Evolutionary conservation across 768 basidiomycete genomes (phyloP), one percentile per base, ranked within the genome.

Genomic region (Termitomyces sp.): DNA sequence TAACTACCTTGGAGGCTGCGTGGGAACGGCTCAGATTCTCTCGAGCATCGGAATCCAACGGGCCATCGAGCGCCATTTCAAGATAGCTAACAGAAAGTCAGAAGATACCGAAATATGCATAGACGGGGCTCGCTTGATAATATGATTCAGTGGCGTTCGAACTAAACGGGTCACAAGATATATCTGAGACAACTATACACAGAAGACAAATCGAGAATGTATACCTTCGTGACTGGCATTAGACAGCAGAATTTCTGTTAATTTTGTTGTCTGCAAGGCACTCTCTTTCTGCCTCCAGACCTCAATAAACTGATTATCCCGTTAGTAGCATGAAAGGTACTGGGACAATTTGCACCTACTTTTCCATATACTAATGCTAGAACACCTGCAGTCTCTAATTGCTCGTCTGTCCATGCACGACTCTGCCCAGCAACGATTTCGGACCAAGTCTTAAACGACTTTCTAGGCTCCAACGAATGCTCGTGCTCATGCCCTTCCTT

Each of bases 201-300:
- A 29, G 14, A 20, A 15, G 37, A 38, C 17, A 17, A 2, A 25
- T 25, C 7, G 31, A 29, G 40, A 47, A 17, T 49, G 65, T 66
- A 53, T 66, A 84, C 89, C 88, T 79, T 93, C 92, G 68, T 94
- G 91, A 63, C 86, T 88, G 5, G 91, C 91, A 71, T 94, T 92
- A 7, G 88, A 87, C 8, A 94, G 74, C 42, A 94, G 69, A 12
- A 93, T 74, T 57, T 86, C 88, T 3, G 90, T 91, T 29, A 92
- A 73, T 69, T 86, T 87, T 40, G 86, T 92, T 5, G 84, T 83
- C 62, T 88, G 84, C 60, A 90, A 68, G 2, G 88, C 89, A 45
- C 76, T 82, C 70, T 93, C 89, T 70, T 91, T 92, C 71, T 92
- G 86, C 63, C 91, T 74, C 91, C 91, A 93, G 7, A 92, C 91